Evolutionary conservation across 2,329 filamentous ascomycete genomes (phyloP).

Genomic region (Cercospora canescens): DNA sequence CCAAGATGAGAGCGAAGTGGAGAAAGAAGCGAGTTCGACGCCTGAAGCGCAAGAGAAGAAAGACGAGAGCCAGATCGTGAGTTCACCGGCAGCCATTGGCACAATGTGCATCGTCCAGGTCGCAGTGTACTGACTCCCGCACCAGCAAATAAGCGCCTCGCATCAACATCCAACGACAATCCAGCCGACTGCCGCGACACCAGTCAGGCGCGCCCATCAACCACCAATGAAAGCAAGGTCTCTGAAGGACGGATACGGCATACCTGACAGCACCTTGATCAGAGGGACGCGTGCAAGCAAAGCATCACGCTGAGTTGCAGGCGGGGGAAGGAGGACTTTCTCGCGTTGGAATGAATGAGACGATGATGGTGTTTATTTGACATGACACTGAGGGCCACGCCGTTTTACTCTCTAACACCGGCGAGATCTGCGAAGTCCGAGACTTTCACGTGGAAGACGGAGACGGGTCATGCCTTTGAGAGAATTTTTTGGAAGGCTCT

Average conservation of each 20-base stretch:
- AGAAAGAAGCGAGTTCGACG: constrained; percentile 99
- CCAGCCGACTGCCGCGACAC: constrained; percentile 30
- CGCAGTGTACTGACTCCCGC: constrained; percentile 19
- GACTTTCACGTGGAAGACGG: constrained; percentile 5
- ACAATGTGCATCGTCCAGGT: not conserved
- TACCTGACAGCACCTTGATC: constrained; percentile 33
- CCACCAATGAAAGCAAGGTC: constrained; percentile 27
- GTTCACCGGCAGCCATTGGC: constrained; percentile 39
- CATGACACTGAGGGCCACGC: constrained; percentile 9
- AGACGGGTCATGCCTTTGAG: constrained; percentile 29
- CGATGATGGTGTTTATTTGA: constrained; percentile 14
- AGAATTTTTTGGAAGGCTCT: constrained; percentile 16
- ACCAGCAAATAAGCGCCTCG: constrained; percentile 51
- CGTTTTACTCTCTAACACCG: constrained; percentile 33
- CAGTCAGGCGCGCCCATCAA: constrained; percentile 33
- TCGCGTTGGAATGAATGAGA: constrained; percentile 22
- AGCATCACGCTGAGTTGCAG: constrained; percentile 18
- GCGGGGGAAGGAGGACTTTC: constrained; percentile 18
- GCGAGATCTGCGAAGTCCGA: constrained; percentile 14
- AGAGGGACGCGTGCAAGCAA: constrained; percentile 17
- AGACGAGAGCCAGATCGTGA: constrained; percentile 97
- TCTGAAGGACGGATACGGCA: constrained; percentile 36
- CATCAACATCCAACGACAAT: constrained; percentile 21
- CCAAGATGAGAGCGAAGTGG: constrained; percentile 93
- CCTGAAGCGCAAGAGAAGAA: constrained; percentile 99